These are phyloP conservation scores for Phytomonas sp. DNA, from an alignment of 208 protist genomes.

Conservation along the genomic window DNA sequence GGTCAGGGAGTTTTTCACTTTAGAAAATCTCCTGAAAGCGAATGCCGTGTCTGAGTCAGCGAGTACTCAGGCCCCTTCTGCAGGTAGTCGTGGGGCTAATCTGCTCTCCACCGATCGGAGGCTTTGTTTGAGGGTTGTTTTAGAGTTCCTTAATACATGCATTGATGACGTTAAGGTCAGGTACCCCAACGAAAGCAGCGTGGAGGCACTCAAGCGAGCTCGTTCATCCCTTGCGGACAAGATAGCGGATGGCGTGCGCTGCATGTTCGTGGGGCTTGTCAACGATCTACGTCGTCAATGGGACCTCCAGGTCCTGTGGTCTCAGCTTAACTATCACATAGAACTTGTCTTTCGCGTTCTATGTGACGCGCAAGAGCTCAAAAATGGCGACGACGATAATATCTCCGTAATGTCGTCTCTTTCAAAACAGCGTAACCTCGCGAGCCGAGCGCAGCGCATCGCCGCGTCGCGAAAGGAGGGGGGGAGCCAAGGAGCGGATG, in stretches of 20 bases:
- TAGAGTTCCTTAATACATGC: background rate
- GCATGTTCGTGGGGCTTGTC: conserved; percentile 39
- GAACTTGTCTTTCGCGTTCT: conserved; percentile 71
- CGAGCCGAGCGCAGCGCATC: conserved; percentile 41
- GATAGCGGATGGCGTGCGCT: conserved; percentile 24
- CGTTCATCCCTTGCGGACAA: conserved; percentile 1
- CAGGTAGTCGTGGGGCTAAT: background rate
- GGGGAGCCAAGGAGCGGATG: conserved; percentile 10
- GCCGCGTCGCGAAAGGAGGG: conserved; percentile 28
- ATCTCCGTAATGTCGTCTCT: conserved; percentile 55
- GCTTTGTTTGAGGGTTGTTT: background rate
- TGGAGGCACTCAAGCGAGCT: background rate
- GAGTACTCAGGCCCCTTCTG: background rate
- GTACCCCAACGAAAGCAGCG: background rate
- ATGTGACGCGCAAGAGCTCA: conserved; percentile 57
- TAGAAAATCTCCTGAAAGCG: background rate
- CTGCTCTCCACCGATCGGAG: background rate
- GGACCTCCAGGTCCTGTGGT: conserved; percentile 66
- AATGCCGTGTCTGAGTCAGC: background rate
- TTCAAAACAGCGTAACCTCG: conserved; percentile 42
- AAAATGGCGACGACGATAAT: conserved; percentile 49
- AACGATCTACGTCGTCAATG: conserved; percentile 47
- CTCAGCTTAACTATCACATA: conserved; percentile 80
- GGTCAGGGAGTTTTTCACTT: background rate
- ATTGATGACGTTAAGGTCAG: background rate